Evolutionary conservation across 83 land plant species (phyloP), one percentile per base, ranked within the genome.

Genomic region (Isoetes engelmannii): DNA sequence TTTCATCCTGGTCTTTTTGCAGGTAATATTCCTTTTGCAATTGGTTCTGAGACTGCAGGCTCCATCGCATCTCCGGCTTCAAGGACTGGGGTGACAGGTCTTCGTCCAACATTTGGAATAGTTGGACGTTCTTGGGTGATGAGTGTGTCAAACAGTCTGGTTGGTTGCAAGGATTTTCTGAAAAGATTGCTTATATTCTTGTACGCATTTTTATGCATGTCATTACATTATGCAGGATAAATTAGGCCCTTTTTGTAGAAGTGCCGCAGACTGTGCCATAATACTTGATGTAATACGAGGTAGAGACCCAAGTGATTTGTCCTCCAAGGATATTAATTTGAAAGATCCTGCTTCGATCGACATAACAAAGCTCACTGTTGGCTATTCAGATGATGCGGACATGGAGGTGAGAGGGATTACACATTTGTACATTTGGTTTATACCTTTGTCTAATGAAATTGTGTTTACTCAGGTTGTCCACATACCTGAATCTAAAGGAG

Each of bases 31-130:
- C 94, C 94, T 41, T 86, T 89, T 81, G 90, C 94, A 9, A 82
- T 89, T 68, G 94, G 94, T 12, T 82, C 90, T 47, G 94, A 89
- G 70, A 89, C 90, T 41, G 86, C 81, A 10, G 94, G 94, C 5
- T 89, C 94, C n/a, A 84, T 89, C 4, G 76, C 84, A 12, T 86
- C 78, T 64, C 94, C 94, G 48, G 85, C 85, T 63, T 79, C 95
- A 67, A 88, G 95, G 4, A 87, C 92, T 80, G 95, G 95, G 21
- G 84, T 89, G 17, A 89, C 90, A 0, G 86, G 84, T 17, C 13
- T 84, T 46, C 82, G 95, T 5, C 95, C 95, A 53, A 84, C 88
- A 10, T 89, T 89, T 76, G 95, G 95, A 19, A 81, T 84, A 62
- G 88, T 87, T 70, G 90, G 95, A 8, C 75, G 95, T 66, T 81